Evolutionary conservation across 495 filamentous ascomycete species (phyloP).

Genomic region (Xylaria palmicola): DNA sequence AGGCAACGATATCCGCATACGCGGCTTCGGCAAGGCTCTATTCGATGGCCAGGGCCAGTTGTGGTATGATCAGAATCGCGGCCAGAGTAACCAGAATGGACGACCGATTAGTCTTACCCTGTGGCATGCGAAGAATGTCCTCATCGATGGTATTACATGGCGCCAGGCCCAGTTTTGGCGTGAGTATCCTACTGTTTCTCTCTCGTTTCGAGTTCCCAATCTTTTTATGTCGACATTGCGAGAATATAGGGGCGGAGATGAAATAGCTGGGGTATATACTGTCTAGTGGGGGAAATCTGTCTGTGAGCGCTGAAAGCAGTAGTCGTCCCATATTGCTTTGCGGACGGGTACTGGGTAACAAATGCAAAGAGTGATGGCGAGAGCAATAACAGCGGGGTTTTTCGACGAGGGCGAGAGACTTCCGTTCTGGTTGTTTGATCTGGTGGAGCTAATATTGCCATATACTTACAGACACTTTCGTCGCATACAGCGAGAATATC

Average conservation of each 20-base stretch:
- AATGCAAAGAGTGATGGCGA: neutral
- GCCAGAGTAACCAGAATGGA: constrained; percentile 35
- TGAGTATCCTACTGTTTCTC: constrained; percentile 8
- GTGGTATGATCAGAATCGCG: constrained; percentile 43
- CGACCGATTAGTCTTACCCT: constrained; percentile 40
- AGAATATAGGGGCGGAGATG: too few relatives aligned
- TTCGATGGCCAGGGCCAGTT: constrained; percentile 45
- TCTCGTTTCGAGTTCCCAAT: neutral
- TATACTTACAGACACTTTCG: constrained; percentile 32
- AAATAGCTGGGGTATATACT: neutral
- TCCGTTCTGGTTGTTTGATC: neutral
- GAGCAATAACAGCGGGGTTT: neutral
- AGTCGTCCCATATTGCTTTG: neutral
- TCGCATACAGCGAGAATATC: constrained; percentile 42
- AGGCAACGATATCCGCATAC: constrained; percentile 35
- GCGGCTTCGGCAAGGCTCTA: constrained; percentile 40
- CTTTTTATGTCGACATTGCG: neutral
- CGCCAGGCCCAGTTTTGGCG: constrained; percentile 44
- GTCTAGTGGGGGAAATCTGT: too few relatives aligned
- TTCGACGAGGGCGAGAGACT: neutral
- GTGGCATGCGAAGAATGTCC: constrained; percentile 32
- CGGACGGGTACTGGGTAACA: neutral
- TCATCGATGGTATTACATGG: constrained; percentile 44
- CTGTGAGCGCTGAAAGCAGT: too few relatives aligned
- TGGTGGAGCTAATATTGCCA: neutral